These are phyloP conservation scores for Colletotrichum sp. DNA, from an alignment of 2,329 filamentous ascomycete species.

Conservation along the genomic window DNA sequence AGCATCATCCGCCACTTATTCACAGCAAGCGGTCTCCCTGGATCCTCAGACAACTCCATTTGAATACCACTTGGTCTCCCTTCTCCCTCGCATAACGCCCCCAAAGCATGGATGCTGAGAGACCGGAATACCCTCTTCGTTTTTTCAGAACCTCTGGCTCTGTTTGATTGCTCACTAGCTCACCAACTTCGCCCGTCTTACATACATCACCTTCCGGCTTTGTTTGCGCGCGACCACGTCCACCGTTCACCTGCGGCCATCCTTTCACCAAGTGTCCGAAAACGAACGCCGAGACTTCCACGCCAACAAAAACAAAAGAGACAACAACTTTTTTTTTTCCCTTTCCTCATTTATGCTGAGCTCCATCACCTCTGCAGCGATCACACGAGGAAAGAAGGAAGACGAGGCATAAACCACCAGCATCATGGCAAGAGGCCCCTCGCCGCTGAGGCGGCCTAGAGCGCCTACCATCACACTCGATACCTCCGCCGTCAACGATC, in stretches of 20 bases:
- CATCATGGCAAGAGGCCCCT: slow-evolving; percentile 8
- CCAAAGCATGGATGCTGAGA: background rate
- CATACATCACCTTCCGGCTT: background rate
- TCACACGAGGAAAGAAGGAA: background rate
- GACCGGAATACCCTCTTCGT: background rate
- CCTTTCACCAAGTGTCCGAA: background rate
- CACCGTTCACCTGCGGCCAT: background rate
- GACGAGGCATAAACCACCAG: background rate
- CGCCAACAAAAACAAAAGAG: background rate
- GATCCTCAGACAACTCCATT: background rate
- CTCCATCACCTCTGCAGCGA: background rate
- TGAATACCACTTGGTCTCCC: background rate
- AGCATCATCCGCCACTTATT: background rate
- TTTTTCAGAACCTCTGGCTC: background rate
- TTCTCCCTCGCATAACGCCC: background rate
- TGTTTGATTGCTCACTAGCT: background rate
- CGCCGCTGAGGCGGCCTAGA: slow-evolving; percentile 14
- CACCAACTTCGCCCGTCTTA: background rate
- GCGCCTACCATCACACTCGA: slow-evolving; percentile 24
- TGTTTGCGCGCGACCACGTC: slow-evolving; percentile 1
- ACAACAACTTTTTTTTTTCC: background rate
- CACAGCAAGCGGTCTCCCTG: background rate
- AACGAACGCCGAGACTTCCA: background rate
- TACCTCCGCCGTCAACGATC: slow-evolving; percentile 22
- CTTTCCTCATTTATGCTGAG: background rate